phyloP scores from a whole-genome alignment of 768 basidiomycete species.

The Serendipita sp. region DNA sequence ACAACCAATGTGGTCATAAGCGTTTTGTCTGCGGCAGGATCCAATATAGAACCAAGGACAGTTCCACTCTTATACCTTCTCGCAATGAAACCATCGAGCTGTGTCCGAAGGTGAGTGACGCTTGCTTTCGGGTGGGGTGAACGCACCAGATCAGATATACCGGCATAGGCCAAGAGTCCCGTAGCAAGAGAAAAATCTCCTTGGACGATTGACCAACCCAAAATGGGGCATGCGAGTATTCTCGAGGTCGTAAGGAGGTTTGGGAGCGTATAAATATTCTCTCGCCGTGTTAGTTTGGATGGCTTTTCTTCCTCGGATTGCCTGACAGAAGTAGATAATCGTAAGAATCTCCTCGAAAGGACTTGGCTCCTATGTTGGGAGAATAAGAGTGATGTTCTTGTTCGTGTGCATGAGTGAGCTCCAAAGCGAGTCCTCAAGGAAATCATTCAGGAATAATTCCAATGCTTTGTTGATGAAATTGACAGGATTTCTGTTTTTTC shows the following conservation, averaged over 20 bases:
- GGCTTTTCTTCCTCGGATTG: too few species aligned
- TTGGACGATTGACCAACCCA: conserved; percentile 81
- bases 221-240: conserved; percentile 73
- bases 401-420: too few species aligned
- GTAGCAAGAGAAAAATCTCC: conserved; percentile 72
- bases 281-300: conserved; percentile 22
- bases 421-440: too few species aligned
- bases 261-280: conserved; percentile 90
- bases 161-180: conserved; percentile 71
- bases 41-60: conserved; percentile 89
- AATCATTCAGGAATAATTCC: too few species aligned
- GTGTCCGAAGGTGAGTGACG: conserved; percentile 11
- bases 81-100: conserved; percentile 89
- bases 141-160: conserved; percentile 83
- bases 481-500: too few species aligned
- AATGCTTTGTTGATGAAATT: too few species aligned
- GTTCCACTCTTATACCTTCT: conserved; percentile 55
- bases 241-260: conserved; percentile 80
- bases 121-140: neutral
- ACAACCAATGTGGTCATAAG: conserved; percentile 88
- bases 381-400: too few species aligned
- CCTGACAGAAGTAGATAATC: too few species aligned
- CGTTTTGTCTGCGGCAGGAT: conserved; percentile 93
- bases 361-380: too few species aligned
- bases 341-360: too few species aligned